Percentiles rank a stretch among this genome's conserved stretches.
Conservation (phyloP, 352 stramenopile species). For the Thalassiosira oceanica region DNA sequence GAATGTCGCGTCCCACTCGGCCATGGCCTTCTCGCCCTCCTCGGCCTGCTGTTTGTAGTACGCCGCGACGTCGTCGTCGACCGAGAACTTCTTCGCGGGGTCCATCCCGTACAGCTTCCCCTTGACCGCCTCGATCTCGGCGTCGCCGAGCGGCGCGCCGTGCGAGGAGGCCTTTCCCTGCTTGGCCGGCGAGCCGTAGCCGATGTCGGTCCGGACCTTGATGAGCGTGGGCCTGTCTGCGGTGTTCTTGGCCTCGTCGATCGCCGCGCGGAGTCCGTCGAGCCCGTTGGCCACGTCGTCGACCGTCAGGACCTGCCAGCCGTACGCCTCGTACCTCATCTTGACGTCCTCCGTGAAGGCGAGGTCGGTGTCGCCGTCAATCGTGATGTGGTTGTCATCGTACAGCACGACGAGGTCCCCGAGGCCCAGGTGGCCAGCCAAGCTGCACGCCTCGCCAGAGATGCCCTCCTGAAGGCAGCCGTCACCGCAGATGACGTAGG, state of each 20-base stretch:
- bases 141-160: slow-evolving; percentile 91
- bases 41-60: slow-evolving; percentile 87
- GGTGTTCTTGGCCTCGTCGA: slow-evolving; percentile 90
- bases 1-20: slow-evolving; percentile 90
- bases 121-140: slow-evolving; percentile 90
- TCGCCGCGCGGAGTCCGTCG: slow-evolving; percentile 89
- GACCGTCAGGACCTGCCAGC: slow-evolving; percentile 95
- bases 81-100: slow-evolving; percentile 85
- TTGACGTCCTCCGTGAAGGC: slow-evolving; percentile 97
- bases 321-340: slow-evolving; percentile 97
- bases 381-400: slow-evolving; percentile 99
- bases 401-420: slow-evolving; percentile 99
- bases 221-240: slow-evolving; percentile 98
- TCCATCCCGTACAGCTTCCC: slow-evolving; percentile 52
- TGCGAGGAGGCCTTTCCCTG: slow-evolving; percentile 93
- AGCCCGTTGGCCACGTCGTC: slow-evolving; percentile 92
- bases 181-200: slow-evolving; percentile 84
- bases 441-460: slow-evolving; percentile 91
- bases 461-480: slow-evolving; percentile 98
- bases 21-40: slow-evolving; percentile 59
- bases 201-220: slow-evolving; percentile 96
- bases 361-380: slow-evolving; percentile 94
- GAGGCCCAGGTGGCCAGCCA: slow-evolving; percentile 96
- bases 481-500: slow-evolving; percentile 98
- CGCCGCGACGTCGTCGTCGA: slow-evolving; percentile 91